Conservation (phyloP, 139 green algal species). For the Mychonastes homosphaera region DNA sequence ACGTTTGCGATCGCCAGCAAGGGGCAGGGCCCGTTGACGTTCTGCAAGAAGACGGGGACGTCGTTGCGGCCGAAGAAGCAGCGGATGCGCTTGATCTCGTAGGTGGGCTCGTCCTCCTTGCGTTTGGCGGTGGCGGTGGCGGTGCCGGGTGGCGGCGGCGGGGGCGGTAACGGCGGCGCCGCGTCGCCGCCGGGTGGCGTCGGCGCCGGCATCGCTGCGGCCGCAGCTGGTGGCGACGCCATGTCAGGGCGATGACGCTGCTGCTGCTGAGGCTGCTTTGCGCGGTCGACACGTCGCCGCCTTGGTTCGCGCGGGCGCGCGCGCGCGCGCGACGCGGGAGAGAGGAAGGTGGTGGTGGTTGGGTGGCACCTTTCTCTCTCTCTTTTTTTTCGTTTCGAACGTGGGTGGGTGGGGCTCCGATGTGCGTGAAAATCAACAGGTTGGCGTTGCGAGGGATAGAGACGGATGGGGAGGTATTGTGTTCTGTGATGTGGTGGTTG, state of each 20-base stretch:
- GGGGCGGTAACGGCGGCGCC: neutral
- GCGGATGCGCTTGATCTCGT: slow-evolving; percentile 22
- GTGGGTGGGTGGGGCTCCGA: no score
- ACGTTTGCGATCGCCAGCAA: slow-evolving; percentile 80
- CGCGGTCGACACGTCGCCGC: no score
- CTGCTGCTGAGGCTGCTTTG: no score
- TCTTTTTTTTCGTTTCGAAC: no score
- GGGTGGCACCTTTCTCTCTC: no score
- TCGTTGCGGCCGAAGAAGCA: slow-evolving; percentile 32
- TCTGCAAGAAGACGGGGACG: slow-evolving; percentile 73
- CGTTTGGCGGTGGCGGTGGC: neutral
- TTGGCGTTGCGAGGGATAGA: neutral
- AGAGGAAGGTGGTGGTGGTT: no score
- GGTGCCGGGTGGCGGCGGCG: neutral
- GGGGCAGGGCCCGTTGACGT: slow-evolving; percentile 89
- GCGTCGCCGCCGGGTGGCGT: neutral
- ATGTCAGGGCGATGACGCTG: no score
- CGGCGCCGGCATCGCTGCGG: neutral
- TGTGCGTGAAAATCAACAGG: no score
- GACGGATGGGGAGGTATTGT: neutral
- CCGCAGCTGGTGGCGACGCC: neutral
- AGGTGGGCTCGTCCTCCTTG: neutral
- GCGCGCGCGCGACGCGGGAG: no score
- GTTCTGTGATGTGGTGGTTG: neutral
- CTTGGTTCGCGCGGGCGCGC: no score